These are phyloP conservation scores for Thelephora ganbajun DNA, from an alignment of 768 basidiomycete species.

Conservation along the genomic window DNA sequence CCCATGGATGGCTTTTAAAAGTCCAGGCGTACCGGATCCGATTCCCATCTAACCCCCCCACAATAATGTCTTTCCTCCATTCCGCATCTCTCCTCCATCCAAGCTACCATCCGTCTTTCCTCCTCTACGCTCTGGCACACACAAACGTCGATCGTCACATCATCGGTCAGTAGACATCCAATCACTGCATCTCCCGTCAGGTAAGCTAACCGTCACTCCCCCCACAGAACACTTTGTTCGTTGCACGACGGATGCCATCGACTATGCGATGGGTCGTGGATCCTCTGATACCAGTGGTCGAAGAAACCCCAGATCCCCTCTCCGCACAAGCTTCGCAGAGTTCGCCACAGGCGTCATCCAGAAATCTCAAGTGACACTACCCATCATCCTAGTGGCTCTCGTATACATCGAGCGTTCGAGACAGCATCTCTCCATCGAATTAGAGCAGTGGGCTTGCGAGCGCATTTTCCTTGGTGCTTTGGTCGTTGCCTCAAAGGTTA, in stretches of 20 bases:
- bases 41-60: background rate
- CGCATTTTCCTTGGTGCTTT: slow-evolving; percentile 83
- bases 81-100: slow-evolving; percentile 48
- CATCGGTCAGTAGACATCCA: slow-evolving; percentile 37
- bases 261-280: slow-evolving; percentile 61
- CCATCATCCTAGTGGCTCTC: slow-evolving; percentile 55
- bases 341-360: slow-evolving; percentile 56
- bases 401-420: slow-evolving; percentile 69
- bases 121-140: slow-evolving; percentile 55
- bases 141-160: slow-evolving; percentile 40
- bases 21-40: background rate
- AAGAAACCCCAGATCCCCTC: slow-evolving; percentile 28
- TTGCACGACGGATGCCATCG: slow-evolving; percentile 55
- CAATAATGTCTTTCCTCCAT: slow-evolving; percentile 22
- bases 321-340: slow-evolving; percentile 41
- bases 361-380: slow-evolving; percentile 59
- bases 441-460: slow-evolving; percentile 79
- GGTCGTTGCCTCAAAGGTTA: slow-evolving; percentile 75
- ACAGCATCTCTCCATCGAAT: slow-evolving; percentile 66
- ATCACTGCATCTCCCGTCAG: background rate
- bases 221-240: slow-evolving; percentile 54
- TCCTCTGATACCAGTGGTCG: slow-evolving; percentile 27
- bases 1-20: too few relatives aligned
- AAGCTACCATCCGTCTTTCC: slow-evolving; percentile 44
- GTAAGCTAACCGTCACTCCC: slow-evolving; percentile 4